Evolutionary conservation across 1,284 basidiomycete genomes (phyloP), one percentile per base, ranked within the genome.

Genomic region (Meripilus lineatus): DNA sequence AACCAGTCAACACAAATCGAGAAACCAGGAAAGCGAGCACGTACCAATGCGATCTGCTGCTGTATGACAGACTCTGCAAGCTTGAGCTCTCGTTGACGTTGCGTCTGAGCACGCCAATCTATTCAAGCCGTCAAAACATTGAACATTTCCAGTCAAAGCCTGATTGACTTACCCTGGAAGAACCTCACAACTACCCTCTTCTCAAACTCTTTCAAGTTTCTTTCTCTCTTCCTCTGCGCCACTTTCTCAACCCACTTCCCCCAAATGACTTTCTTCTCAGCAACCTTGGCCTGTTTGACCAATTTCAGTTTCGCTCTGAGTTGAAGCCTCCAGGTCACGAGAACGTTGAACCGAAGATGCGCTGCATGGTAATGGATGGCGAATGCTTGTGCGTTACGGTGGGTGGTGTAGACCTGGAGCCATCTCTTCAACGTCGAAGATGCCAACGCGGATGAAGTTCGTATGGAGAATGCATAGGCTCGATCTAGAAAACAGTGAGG

Each of bases 251-350:
- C 66, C 81, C 84, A 83, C 25, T 57, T 47, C 42, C 63, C 69
- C 72, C 77, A 81, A 1, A 74, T 48, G 47, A 88, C 73, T 47
- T 70, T 77, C 46, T 70, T 75, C 51, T 79, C 68, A 1, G 76
- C 75, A 38, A 73, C 62, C 53, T 74, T 75, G 4, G 83, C 85
- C 49, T 83, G 72, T 52, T 77, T 79, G 33, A 69, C 58, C 53
- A 71, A 55, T 48, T 77, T 76, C 30, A 78, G 51, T 42, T 71
- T 73, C 15, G 68, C 62, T 14, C 77, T 73, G 39, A 86, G 63
- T 24, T 69, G 64, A 22, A 80, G 53, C 10, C 81, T 75, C 85
- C 86, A 89, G 14, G 56, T 57, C 5, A 77, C 56, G 14, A 85
- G 59, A 37, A 68, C 63, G 50, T 69, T 72, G 52, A 70, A 75